Evolutionary conservation across 805 yeast species (phyloP).

Genomic region (Nakazawaea populi): DNA sequence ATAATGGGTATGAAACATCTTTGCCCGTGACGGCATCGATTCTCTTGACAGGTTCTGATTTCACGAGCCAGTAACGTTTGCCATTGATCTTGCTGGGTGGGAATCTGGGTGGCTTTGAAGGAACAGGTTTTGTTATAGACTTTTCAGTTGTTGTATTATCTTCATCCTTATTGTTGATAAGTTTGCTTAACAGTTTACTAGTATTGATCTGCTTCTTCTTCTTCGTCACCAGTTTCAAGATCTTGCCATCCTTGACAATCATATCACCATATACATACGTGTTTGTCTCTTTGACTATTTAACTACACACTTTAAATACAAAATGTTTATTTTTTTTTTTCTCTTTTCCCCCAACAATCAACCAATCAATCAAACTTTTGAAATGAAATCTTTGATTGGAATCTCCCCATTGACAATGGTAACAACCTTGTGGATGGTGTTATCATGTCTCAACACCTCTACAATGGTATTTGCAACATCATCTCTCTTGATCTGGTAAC

Average conservation of each 20-base stretch:
- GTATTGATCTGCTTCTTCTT: neutral
- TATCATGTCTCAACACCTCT: conserved; percentile 28
- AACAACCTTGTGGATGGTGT: conserved; percentile 35
- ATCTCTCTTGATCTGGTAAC: conserved; percentile 33
- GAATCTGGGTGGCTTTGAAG: conserved; percentile 2
- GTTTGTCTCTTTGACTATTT: neutral
- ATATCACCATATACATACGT: conserved; percentile 7
- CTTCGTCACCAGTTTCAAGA: neutral
- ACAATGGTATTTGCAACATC: conserved; percentile 50
- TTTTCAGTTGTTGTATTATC: neutral
- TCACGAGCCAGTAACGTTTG: conserved; percentile 43
- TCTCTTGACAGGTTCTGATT: conserved; percentile 48
- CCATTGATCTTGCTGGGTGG: conserved; percentile 5
- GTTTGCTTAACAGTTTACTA: no score
- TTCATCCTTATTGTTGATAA: neutral
- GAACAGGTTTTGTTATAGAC: conserved; percentile 4
- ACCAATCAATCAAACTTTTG: neutral
- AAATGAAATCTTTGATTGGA: conserved; percentile 15
- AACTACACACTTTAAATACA: neutral
- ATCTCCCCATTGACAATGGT: conserved; percentile 38
- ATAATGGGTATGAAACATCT: conserved; percentile 44
- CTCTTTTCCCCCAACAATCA: neutral
- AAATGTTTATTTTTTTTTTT: no score
- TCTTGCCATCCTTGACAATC: conserved; percentile 64
- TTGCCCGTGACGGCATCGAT: conserved; percentile 39